Conservation (phyloP, 805 yeast species). For the Grigorovia yakushimaensis region DNA sequence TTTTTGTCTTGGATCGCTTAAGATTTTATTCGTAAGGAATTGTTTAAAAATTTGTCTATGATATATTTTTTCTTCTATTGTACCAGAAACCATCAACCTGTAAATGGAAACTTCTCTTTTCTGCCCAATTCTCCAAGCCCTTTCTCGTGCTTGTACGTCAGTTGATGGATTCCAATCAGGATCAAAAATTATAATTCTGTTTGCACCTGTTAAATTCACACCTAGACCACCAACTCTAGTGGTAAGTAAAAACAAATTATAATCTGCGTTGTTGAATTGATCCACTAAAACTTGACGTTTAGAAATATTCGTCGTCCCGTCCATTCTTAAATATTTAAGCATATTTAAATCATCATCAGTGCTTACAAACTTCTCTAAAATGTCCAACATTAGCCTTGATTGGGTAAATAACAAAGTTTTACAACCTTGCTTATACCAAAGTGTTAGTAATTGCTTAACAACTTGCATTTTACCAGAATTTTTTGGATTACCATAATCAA, state of each 20-base stretch:
- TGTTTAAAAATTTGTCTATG: slow-evolving; percentile 96
- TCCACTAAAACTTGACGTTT: slow-evolving; percentile 75
- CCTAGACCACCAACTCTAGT: slow-evolving; percentile 97
- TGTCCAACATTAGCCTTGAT: slow-evolving; percentile 87
- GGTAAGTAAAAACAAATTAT: slow-evolving; percentile 68
- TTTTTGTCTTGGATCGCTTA: slow-evolving; percentile 91
- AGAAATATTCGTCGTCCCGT: slow-evolving; percentile 79
- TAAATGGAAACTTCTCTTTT: slow-evolving; percentile 85
- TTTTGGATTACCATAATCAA: slow-evolving; percentile 43
- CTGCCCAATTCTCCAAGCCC: slow-evolving; percentile 97
- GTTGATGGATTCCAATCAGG: slow-evolving; percentile 99
- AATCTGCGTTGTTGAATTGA: slow-evolving; percentile 53
- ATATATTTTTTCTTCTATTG: slow-evolving; percentile 93
- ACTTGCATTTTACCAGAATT: slow-evolving; percentile 90
- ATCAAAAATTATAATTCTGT: slow-evolving; percentile 84
- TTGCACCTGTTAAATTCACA: slow-evolving; percentile 89
- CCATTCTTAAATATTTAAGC: slow-evolving; percentile 71
- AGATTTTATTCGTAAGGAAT: slow-evolving; percentile 80
- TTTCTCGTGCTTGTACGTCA: slow-evolving; percentile 89
- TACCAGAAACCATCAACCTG: slow-evolving; percentile 85
- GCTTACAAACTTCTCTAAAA: slow-evolving; percentile 58
- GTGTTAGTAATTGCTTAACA: slow-evolving; percentile 55
- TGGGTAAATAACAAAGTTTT: slow-evolving; percentile 84
- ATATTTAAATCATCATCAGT: slow-evolving; percentile 28
- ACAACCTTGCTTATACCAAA: slow-evolving; percentile 73